Evolutionary conservation across 2,329 filamentous ascomycete species (phyloP), one percentile per base, ranked within the genome.

Genomic region (Xylaria sp.): DNA sequence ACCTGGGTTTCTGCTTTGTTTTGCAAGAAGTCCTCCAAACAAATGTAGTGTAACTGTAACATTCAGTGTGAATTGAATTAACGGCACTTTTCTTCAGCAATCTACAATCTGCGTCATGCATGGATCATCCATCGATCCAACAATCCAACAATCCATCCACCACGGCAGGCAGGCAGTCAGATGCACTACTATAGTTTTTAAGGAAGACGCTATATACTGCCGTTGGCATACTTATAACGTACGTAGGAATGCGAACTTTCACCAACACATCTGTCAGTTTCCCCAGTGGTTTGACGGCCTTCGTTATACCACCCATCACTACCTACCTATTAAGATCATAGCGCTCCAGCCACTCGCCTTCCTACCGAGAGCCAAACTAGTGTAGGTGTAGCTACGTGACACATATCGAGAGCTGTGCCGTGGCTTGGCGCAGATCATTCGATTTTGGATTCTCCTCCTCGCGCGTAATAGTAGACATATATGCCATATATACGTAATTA

Each of bases 51-150:
- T n/a, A n/a, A n/a, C n/a, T n/a, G n/a, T n/a, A n/a, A n/a, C n/a
- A n/a, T n/a, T n/a, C n/a, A n/a, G n/a, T n/a, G n/a, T n/a, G n/a
- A n/a, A n/a, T n/a, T n/a, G n/a, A n/a, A n/a, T n/a, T n/a, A n/a
- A n/a, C n/a, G n/a, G n/a, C n/a, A n/a, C n/a, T n/a, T n/a, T n/a
- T n/a, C n/a, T n/a, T n/a, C 33, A 36, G 36, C 5, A 27, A 5
- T 13, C 50, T 22, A 6, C 3, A 55, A 63, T 63, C 64, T 59
- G 54, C 54, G 25, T 63, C 51, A 61, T 61, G 54, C 66, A 69
- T 51, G 36, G 25, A 61, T 57, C 27, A 29, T 25, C 22, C 47
- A 51, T 45, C n/a, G n/a, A n/a, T n/a, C n/a, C n/a, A n/a, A n/a
- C n/a, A n/a, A n/a, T n/a, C n/a, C n/a, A n/a, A n/a, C n/a, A n/a